Conservation (phyloP, 768 basidiomycete genomes). For the Rhodotorula diobovata region DNA sequence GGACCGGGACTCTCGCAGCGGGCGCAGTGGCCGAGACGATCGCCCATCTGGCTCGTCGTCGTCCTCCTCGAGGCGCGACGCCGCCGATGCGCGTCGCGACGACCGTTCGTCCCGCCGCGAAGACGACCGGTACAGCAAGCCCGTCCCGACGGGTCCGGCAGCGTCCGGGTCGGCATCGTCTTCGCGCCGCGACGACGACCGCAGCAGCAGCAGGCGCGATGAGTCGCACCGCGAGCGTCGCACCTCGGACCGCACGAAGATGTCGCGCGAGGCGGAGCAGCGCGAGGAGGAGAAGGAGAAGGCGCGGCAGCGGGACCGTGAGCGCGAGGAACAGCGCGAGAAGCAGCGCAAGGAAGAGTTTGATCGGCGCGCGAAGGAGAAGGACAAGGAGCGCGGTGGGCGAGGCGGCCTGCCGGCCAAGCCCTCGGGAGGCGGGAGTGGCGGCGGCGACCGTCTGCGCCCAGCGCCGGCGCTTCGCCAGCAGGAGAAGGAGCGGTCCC, state of each 20-base stretch:
- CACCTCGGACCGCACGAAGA: conserved; percentile 1
- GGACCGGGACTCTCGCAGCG: neutral
- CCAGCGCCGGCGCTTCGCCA: neutral
- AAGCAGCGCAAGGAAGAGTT: conserved; percentile 9
- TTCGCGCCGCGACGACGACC: neutral
- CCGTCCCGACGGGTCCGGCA: neutral
- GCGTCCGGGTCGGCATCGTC: neutral
- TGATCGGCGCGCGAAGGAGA: neutral
- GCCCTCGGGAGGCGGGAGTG: neutral
- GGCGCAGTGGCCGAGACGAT: neutral
- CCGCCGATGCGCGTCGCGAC: neutral
- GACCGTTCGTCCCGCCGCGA: neutral
- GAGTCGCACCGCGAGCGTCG: conserved; percentile 1
- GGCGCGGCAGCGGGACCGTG: conserved; percentile 8
- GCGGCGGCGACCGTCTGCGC: neutral
- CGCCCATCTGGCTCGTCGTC: neutral
- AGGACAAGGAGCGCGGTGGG: conserved; percentile 1
- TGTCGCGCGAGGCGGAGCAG: conserved; percentile 9
- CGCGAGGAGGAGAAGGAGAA: conserved; percentile 22
- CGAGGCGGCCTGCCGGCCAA: conserved; percentile 7
- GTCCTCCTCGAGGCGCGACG: neutral
- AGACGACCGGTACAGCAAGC: neutral
- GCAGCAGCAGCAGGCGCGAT: conserved; percentile 4
- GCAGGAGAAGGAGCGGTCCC: neutral
- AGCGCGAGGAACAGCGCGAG: conserved; percentile 22